Percentiles rank a stretch among this genome's conserved stretches.
phyloP scores from a whole-genome alignment of 768 basidiomycete species.

The Strobilomyces confusus region DNA sequence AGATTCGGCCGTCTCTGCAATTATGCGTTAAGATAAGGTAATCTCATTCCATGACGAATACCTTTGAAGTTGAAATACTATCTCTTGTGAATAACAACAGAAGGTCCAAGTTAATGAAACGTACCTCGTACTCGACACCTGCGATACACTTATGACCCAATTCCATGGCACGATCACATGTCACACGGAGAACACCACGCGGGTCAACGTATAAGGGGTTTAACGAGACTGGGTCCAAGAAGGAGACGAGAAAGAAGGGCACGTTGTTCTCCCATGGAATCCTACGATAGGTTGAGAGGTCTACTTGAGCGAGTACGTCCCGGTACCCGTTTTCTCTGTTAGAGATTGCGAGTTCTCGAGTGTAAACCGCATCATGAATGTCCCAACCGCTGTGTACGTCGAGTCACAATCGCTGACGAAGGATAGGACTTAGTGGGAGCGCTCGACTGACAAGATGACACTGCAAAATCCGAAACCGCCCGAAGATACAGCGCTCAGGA shows the following conservation, averaged over 20 bases:
- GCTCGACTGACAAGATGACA: constrained; percentile 74
- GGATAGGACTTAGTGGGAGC: no score
- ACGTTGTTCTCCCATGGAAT: constrained; percentile 91
- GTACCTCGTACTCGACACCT: constrained; percentile 93
- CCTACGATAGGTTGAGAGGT: constrained; percentile 81
- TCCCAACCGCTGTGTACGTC: constrained; percentile 81
- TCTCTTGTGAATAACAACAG: constrained; percentile 33
- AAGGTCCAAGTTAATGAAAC: background rate
- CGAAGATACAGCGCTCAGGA: constrained; percentile 71
- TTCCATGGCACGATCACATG: constrained; percentile 46
- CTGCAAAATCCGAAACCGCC: constrained; percentile 93
- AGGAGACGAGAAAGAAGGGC: constrained; percentile 91
- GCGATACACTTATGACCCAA: constrained; percentile 63
- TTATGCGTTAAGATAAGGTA: constrained; percentile 4
- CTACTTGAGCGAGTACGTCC: constrained; percentile 83
- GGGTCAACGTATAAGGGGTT: constrained; percentile 80
- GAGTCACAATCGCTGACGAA: background rate
- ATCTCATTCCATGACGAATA: constrained; percentile 20
- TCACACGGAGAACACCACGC: constrained; percentile 67
- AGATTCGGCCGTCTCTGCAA: constrained; percentile 73
- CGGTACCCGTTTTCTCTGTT: constrained; percentile 91
- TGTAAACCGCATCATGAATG: constrained; percentile 84
- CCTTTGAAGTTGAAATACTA: constrained; percentile 93
- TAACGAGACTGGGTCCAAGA: constrained; percentile 82
- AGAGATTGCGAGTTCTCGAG: constrained; percentile 82